These are phyloP conservation scores for Fusarium acutatum DNA, from an alignment of 2,329 filamentous ascomycete species.

Conservation along the genomic window DNA sequence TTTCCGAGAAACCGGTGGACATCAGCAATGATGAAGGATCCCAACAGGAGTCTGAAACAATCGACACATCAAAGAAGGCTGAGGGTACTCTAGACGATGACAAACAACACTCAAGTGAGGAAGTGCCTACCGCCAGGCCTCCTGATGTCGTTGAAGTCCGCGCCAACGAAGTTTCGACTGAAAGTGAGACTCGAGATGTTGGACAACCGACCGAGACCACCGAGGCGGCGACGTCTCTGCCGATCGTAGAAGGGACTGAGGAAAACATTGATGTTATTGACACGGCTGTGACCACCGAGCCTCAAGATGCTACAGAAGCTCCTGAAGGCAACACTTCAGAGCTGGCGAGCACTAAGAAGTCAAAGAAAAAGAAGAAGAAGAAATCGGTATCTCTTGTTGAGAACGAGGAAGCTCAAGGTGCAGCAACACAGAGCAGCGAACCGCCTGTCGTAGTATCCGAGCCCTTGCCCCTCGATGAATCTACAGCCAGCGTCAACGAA, in stretches of 20 bases:
- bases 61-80: background rate
- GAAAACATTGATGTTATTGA: background rate
- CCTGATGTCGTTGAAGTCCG: background rate
- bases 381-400: conserved; percentile 35
- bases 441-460: conserved; percentile 8
- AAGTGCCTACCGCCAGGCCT: background rate
- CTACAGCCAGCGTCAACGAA: background rate
- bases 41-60: background rate
- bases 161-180: background rate
- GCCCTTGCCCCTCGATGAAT: conserved; percentile 5
- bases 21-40: background rate
- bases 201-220: background rate
- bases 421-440: conserved; percentile 11
- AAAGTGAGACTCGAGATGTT: background rate
- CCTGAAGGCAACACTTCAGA: conserved; percentile 26
- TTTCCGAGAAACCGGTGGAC: conserved; percentile 17
- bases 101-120: background rate
- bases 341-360: conserved; percentile 35
- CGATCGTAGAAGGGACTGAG: background rate
- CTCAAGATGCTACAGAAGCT: background rate
- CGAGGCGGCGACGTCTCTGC: background rate
- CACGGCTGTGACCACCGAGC: background rate
- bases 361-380: conserved; percentile 46
- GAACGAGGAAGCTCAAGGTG: conserved; percentile 5
- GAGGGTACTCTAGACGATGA: background rate